These are phyloP conservation scores for Acacia acuminata DNA, from an alignment of 306 rosid species.

Conservation along the genomic window DNA sequence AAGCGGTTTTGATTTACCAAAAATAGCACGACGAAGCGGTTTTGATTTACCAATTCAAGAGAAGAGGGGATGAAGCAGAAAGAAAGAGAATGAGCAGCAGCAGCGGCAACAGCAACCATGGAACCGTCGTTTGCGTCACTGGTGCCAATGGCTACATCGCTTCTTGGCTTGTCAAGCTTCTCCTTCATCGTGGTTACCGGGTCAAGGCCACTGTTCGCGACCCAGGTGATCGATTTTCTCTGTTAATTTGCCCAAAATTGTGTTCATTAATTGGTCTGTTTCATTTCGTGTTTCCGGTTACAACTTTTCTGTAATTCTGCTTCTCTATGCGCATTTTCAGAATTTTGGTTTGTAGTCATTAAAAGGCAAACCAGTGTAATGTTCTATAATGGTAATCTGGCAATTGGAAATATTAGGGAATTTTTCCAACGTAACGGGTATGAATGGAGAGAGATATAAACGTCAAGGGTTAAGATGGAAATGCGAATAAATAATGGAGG, in stretches of 20 bases:
- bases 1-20: too few species aligned
- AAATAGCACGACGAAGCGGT: neutral
- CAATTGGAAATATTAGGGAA: neutral
- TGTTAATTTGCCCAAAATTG: neutral
- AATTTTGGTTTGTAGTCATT: neutral
- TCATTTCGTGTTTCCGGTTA: neutral
- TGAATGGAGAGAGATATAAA: neutral
- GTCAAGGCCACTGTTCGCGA: constrained; percentile 58
- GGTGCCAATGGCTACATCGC: constrained; percentile 36
- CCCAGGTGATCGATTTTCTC: constrained; percentile 30
- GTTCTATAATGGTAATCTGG: neutral
- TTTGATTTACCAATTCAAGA: neutral
- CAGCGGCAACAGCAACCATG: neutral
- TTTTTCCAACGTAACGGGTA: neutral
- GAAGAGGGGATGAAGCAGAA: neutral
- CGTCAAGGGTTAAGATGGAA: neutral
- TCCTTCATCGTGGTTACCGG: constrained; percentile 49
- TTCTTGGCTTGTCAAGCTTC: constrained; percentile 56
- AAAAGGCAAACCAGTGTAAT: neutral
- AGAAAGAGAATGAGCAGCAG: neutral
- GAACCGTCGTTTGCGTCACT: constrained; percentile 7
- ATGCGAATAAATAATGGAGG: neutral
- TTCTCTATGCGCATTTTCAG: neutral
- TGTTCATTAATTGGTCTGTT: neutral
- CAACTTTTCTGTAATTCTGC: neutral